These are phyloP conservation scores for Papiliotrema flavescens DNA, from an alignment of 1,284 basidiomycete genomes.

Conservation along the genomic window DNA sequence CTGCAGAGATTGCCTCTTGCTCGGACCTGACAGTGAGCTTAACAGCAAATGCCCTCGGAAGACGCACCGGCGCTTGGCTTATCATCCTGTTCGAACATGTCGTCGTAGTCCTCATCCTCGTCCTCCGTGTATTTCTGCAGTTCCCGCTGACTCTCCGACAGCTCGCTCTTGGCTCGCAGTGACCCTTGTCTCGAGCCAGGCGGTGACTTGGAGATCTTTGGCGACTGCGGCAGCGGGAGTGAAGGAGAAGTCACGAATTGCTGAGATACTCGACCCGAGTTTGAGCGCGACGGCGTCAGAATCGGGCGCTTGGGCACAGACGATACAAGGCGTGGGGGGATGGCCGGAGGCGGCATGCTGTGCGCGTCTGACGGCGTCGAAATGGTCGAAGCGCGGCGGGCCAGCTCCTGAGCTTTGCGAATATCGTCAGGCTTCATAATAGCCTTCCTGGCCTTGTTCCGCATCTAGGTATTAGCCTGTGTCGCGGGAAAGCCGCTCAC, in stretches of 20 bases:
- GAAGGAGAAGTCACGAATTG: conserved; percentile 2
- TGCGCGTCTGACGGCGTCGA: neutral
- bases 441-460: conserved; percentile 64
- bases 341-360: neutral
- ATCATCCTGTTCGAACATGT: conserved; percentile 62
- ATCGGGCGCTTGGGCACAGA: neutral
- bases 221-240: conserved; percentile 1
- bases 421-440: conserved; percentile 86
- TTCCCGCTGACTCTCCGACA: conserved; percentile 19
- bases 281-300: neutral
- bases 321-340: conserved; percentile 1
- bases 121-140: conserved; percentile 80
- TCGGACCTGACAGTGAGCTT: neutral
- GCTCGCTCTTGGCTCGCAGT: conserved; percentile 20
- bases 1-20: conserved; percentile 43
- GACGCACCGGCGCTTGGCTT: neutral
- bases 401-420: conserved; percentile 16
- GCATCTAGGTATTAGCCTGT: conserved; percentile 43
- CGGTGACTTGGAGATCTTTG: conserved; percentile 19
- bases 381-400: conserved; percentile 54
- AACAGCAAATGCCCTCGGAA: neutral
- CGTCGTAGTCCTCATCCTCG: conserved; percentile 78
- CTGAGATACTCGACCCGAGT: neutral
- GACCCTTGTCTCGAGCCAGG: conserved; percentile 39
- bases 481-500: conserved; percentile 44